Evolutionary conservation across 148 eudicot genomes (phyloP), one percentile per base, ranked within the genome.

Genomic region (Fagopyrum homotropicum): DNA sequence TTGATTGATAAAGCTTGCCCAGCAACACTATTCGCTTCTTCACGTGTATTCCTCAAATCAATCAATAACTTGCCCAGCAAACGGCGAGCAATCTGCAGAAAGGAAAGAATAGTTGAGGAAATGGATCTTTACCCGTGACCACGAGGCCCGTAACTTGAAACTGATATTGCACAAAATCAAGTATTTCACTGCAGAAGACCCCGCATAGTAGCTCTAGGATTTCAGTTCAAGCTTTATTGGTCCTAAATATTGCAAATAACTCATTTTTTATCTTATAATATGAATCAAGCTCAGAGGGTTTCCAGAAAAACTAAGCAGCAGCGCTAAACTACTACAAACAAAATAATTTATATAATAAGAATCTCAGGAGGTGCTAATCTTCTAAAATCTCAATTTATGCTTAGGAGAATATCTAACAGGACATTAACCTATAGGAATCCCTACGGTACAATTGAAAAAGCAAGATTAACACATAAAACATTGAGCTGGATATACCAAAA

Each of bases 21-120:
- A 77, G 93, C 92, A 70, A 95, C 89, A 78, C 84, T 83, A 74
- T 87, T 80, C 59, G 97, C 96, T 89, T 95, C 98, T 74, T 90
- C 97, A 19, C 92, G 93, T 47, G 98, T 92, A 79, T 92, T 92
- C 80, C 97, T 85, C 84, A 95, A 79, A 87, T 95, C 98, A 77
- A 95, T 95, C 82, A 92, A 80, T 72, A 95, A 86, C 70, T 95
- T 95, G 49, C 98, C 98, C 87, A 95, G 75, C 88, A 95, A 86
- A 72, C 98, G 97, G 14, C 98, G 89, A 79, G 98, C 92, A 85
- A 95, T 90, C 98, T 95, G 85, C 80, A 79, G 50, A 73, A 51
- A 50, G 57, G 76, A 16, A 77, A 49, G 47, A 43, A 35, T 66
- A 44, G 12, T 22, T 9, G 9, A 63, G 44, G 9, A 57, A 61